phyloP scores from a whole-genome alignment of 345 rosid species.

The Syzygium grande region DNA sequence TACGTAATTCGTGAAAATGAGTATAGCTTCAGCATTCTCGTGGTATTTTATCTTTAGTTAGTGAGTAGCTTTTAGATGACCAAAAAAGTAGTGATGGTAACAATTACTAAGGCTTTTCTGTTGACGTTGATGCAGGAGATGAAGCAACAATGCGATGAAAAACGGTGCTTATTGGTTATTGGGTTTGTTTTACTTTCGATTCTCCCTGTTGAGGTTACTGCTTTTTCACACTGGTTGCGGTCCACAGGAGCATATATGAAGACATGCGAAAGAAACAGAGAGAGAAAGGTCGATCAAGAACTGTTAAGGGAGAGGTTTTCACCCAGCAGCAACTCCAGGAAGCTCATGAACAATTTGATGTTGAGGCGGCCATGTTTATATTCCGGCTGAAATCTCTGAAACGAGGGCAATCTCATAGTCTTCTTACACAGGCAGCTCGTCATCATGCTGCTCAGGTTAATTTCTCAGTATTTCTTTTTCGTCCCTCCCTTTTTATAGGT shows the following conservation, averaged over 20 bases:
- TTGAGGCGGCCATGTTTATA: slow-evolving; percentile 80
- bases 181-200: background rate
- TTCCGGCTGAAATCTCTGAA: slow-evolving; percentile 89
- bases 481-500: background rate
- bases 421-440: slow-evolving; percentile 93
- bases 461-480: background rate
- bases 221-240: slow-evolving; percentile 5
- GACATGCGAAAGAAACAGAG: slow-evolving; percentile 48
- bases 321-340: slow-evolving; percentile 58
- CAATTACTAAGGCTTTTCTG: background rate
- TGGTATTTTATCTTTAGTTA: background rate
- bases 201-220: background rate
- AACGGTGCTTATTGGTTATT: slow-evolving; percentile 40
- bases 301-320: slow-evolving; percentile 66
- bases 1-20: background rate
- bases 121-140: slow-evolving; percentile 62
- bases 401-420: slow-evolving; percentile 94
- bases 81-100: background rate
- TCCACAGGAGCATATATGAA: slow-evolving; percentile 59
- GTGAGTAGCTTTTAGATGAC: background rate
- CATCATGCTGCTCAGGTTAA: slow-evolving; percentile 99
- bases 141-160: slow-evolving; percentile 91
- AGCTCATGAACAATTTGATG: slow-evolving; percentile 77
- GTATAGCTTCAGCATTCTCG: background rate
- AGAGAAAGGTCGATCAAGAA: slow-evolving; percentile 71